A percentile compares a stretch with the other conserved stretches of the same genome.
Evolutionary conservation across 495 filamentous ascomycete genomes (phyloP).

Genomic region (Antarctomyces pellizariae): DNA sequence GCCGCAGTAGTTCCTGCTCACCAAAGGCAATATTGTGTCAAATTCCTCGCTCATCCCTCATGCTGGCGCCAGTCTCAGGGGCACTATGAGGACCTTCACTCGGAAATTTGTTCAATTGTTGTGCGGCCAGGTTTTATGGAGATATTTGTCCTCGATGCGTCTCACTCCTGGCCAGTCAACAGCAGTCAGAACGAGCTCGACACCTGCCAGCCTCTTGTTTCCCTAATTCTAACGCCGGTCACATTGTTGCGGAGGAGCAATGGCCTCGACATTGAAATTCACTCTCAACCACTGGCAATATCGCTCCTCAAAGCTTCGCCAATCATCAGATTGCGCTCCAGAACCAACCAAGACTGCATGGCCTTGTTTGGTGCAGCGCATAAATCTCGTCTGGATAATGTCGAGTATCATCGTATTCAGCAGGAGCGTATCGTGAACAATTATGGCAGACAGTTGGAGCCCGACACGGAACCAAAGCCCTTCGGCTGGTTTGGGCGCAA

Average conservation of each 20-base stretch:
- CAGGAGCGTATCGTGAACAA: conserved; percentile 25
- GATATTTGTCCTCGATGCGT: conserved; percentile 41
- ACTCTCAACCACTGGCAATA: conserved; percentile 49
- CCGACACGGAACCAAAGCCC: too few relatives aligned
- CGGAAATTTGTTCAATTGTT: conserved; percentile 53
- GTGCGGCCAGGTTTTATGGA: conserved; percentile 73
- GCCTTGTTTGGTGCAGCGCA: conserved; percentile 66
- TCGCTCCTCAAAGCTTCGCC: conserved; percentile 50
- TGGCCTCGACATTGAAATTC: conserved; percentile 80
- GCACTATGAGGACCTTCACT: conserved; percentile 55
- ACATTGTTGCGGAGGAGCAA: conserved; percentile 75
- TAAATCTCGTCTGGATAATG: conserved; percentile 60
- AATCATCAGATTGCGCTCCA: conserved; percentile 60
- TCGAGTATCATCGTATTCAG: conserved; percentile 67
- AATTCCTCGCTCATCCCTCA: conserved; percentile 55
- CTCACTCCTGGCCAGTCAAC: conserved; percentile 21
- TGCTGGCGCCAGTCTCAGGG: conserved; percentile 61
- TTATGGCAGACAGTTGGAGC: conserved; percentile 22
- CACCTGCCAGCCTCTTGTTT: conserved; percentile 37
- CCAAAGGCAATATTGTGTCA: conserved; percentile 29
- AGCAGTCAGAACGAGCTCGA: conserved; percentile 16
- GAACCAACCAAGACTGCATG: conserved; percentile 52
- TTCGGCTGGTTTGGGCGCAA: conserved; percentile 37
- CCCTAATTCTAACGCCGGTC: conserved; percentile 65
- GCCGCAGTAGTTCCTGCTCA: conserved; percentile 32